Base-by-base conservation (phyloP, 305 asterid species). In the Solanum hybrid region DNA sequence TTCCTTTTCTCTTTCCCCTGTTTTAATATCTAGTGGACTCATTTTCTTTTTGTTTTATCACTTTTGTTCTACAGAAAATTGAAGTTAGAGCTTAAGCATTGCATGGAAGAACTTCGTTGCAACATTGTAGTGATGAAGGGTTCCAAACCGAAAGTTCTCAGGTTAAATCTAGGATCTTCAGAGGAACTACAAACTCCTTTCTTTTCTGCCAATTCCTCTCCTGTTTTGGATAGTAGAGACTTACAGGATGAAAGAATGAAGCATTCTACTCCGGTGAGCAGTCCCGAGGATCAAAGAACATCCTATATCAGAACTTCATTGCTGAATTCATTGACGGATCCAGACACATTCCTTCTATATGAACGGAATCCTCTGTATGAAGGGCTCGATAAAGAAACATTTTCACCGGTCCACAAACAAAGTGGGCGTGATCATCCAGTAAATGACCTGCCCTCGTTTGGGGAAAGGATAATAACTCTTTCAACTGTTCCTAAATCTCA, bases 101-200 rank as follows among this genome's bases (percentile, higher is more conserved):
- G 99, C 93, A 91, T 96, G 93, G 95, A 92, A 85, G 95, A 93
- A 89, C 95, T 97, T 86, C 94, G 89, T 80, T 97, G 99, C 92
- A 97, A 96, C 92, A 94, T 94, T 88, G 98, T 97, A 64, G 92
- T 92, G 91, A 96, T 97, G 98, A 97, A 96, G 91, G 96, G 96
- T 88, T 93, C 98, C 85, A 93, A 88, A 77, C 93, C 98, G n/a
- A 95, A 94, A 91, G 96, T 97, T 91, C 98, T 96, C 72, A 95
- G 98, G 76, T 97, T 97, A 91, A 96, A 97, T 91, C 93, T 95
- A 86, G 93, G 94, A 26, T 82, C 89, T 90, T 86, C 95, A 22
- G 92, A 91, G 88, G 97, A 93, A 88, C 90, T 86, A 38, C 95
- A 93, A 79, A 92, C 95, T 5, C 93, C 98, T 40, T 93, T 93